phyloP scores from a whole-genome alignment of 305 asterid genomes.

The Fraxinus velutina region DNA sequence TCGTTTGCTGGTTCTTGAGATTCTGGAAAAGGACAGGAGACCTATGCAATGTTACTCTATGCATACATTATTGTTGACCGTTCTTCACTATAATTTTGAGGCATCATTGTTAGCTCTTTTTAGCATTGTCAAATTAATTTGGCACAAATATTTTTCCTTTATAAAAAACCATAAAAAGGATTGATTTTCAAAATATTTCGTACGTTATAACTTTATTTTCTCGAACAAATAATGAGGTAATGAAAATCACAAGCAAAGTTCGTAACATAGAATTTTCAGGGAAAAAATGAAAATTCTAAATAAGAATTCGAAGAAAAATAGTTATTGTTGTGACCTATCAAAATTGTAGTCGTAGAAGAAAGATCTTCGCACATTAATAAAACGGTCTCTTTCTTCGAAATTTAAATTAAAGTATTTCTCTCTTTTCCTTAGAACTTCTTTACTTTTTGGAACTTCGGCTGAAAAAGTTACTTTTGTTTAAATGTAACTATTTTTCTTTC shows the following conservation, averaged over 20 bases:
- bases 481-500: too few species aligned
- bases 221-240: not conserved
- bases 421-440: not conserved
- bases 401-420: not conserved
- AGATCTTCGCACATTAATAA: not conserved
- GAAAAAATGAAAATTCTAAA: not conserved
- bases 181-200: too few species aligned
- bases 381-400: too few species aligned
- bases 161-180: too few species aligned
- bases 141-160: too few species aligned
- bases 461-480: too few species aligned
- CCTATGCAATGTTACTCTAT: not conserved
- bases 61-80: not conserved
- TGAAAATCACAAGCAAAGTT: not conserved
- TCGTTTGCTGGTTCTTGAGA: constrained; percentile 20
- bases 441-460: too few species aligned
- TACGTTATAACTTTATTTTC: not conserved
- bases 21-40: constrained; percentile 34
- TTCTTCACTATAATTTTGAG: not conserved
- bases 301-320: not conserved
- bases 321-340: not conserved
- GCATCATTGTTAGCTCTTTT: not conserved
- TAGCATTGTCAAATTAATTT: too few species aligned
- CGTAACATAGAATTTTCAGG: not conserved
- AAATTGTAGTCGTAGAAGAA: not conserved